A percentile compares a stretch with the other conserved stretches of the same genome.
Evolutionary conservation across 345 rosid species (phyloP).

Genomic region (Gossypium rotundifolium): DNA sequence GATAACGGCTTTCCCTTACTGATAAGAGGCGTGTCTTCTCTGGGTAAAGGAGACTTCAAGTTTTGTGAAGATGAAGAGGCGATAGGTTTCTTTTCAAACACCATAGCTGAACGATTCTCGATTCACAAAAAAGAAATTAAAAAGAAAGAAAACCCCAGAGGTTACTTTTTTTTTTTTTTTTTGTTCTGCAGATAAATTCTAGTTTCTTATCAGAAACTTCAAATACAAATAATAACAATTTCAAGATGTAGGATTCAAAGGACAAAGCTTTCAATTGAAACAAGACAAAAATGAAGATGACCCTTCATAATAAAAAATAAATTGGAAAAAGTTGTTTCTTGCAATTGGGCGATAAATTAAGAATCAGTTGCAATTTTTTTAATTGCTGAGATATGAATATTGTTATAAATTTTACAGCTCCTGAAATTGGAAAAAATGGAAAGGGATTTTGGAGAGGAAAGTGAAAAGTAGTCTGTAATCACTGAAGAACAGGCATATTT

Average conservation of each 20-base stretch:
- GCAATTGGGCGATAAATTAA: background rate
- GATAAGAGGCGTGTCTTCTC: conserved; percentile 71
- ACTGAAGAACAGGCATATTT: background rate
- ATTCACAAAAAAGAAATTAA: background rate
- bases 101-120: conserved; percentile 31
- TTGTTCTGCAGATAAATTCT: background rate
- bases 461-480: background rate
- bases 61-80: conserved; percentile 41
- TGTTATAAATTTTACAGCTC: background rate
- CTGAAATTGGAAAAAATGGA: background rate
- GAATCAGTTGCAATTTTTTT: background rate
- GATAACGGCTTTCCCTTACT: conserved; percentile 40
- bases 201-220: background rate
- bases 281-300: background rate
- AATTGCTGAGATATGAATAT: no score
- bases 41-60: conserved; percentile 22
- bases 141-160: background rate
- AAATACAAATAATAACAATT: background rate
- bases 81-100: conserved; percentile 23
- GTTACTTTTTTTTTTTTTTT: background rate
- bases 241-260: background rate
- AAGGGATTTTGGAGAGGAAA: background rate
- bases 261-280: background rate
- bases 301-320: background rate
- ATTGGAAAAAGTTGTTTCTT: background rate